Base-by-base conservation (phyloP, 2,329 filamentous ascomycete genomes). In the Fusarium sp. region DNA sequence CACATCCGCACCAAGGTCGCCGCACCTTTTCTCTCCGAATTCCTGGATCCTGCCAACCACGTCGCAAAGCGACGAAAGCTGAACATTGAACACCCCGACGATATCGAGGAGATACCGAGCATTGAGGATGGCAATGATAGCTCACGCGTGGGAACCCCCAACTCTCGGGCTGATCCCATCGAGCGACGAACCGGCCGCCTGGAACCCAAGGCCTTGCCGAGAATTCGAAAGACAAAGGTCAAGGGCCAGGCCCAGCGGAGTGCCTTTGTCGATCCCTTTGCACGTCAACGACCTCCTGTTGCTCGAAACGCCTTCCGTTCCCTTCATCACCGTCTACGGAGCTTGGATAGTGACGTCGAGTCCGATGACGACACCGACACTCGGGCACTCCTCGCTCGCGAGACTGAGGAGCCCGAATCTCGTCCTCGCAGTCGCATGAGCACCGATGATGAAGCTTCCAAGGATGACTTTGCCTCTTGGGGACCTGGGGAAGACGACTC, bases 1-100 rank as follows among this genome's bases (percentile, higher is more conserved):
- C 93, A 97, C 77, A 92, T 98, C 75, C 93, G 94, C 73, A 91
- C 91, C 46, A 91, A 95, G 73, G 89, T 98, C 51, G 94, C 92
- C 8, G 92, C 90, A 6, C 93, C 93, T 3, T 86, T 89, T 44
- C 84, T 99, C 36, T 91, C 92, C 71, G 88, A 93, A 42, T 93
- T 90, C 75, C 86, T 99, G 62, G 90, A 97, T 70, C 94, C 96
- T 4, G 86, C 86, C 59, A 91, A 93, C 62, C 93, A 97, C 79
- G 83, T 84, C 2, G 86, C 89, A n/a, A 96, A 93, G 79, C 87
- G 95, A 64, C 87, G 91, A 67, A 92, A 90, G 77, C 83, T 97
- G 16, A 93, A 94, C 58, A 89, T 97, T 60, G 83, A 89, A 40
- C 91, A 92, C 70, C 87, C 90, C 0, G 85, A 88, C 73, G 87